phyloP scores from a whole-genome alignment of 2,329 filamentous ascomycete species.

The Neurospora sp. region DNA sequence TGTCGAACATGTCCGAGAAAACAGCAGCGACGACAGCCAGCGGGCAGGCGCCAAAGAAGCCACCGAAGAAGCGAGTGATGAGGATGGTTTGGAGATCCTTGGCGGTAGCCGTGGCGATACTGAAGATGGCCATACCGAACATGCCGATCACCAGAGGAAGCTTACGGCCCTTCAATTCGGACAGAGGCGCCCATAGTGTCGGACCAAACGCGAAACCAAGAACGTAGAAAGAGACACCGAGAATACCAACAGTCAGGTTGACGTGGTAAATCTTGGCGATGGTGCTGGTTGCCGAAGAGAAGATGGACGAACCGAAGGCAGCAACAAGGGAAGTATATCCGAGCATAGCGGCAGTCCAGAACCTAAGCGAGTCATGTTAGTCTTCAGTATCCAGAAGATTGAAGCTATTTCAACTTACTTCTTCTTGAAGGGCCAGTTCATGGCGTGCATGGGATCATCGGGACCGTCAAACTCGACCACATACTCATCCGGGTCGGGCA shows the following conservation, averaged over 20 bases:
- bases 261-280: constrained; percentile 53
- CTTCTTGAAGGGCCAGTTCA: constrained; percentile 75
- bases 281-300: constrained; percentile 53
- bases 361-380: constrained; percentile 23
- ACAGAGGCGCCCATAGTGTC: constrained; percentile 62
- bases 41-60: constrained; percentile 62
- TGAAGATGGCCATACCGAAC: constrained; percentile 62
- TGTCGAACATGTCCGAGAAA: constrained; percentile 64
- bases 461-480: constrained; percentile 79
- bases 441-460: constrained; percentile 73
- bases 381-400: too few relatives aligned
- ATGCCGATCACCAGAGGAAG: constrained; percentile 51
- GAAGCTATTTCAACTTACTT: constrained; percentile 47
- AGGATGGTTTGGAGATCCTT: constrained; percentile 62
- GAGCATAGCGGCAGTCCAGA: constrained; percentile 57
- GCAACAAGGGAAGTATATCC: constrained; percentile 64
- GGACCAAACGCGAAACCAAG: constrained; percentile 56
- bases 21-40: constrained; percentile 61
- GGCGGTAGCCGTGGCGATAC: constrained; percentile 52
- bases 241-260: constrained; percentile 48
- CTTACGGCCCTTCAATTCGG: constrained; percentile 59
- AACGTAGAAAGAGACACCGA: constrained; percentile 63
- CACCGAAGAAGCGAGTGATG: constrained; percentile 63
- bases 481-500: constrained; percentile 66
- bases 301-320: constrained; percentile 67